Conservation (phyloP, 345 rosid species). For the Euphorbia peplus region DNA sequence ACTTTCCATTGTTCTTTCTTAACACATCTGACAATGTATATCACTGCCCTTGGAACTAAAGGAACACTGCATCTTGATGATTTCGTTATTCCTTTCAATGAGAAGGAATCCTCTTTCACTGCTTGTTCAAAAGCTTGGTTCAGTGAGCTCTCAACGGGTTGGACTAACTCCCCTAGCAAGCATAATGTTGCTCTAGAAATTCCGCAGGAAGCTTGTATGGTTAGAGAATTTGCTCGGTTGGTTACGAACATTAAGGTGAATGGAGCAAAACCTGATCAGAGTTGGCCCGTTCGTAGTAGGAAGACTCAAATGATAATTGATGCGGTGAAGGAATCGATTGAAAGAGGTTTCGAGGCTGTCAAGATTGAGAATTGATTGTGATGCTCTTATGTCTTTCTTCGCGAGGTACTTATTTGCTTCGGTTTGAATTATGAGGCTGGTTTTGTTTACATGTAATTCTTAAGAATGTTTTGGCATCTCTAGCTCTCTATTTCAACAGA, state of each 20-base stretch:
- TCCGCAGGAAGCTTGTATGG: slow-evolving; percentile 83
- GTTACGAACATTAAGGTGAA: slow-evolving; percentile 44
- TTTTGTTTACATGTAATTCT: neutral
- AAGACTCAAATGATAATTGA: slow-evolving; percentile 70
- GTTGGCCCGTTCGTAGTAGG: slow-evolving; percentile 63
- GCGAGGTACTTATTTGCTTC: too few species aligned
- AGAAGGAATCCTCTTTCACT: slow-evolving; percentile 53
- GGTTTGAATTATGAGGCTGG: neutral
- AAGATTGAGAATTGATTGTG: slow-evolving; percentile 20
- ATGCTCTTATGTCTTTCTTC: neutral
- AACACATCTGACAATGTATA: slow-evolving; percentile 62
- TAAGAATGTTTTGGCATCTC: neutral
- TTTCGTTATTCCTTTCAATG: slow-evolving; percentile 58
- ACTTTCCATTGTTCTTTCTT: slow-evolving; percentile 74
- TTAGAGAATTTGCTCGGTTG: slow-evolving; percentile 64
- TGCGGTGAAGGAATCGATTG: slow-evolving; percentile 63
- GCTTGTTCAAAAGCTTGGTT: slow-evolving; percentile 45
- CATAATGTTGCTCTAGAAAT: slow-evolving; percentile 43
- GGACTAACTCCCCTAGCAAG: slow-evolving; percentile 39
- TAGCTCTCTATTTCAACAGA: too few species aligned
- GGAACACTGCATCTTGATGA: slow-evolving; percentile 65
- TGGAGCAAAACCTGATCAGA: slow-evolving; percentile 59
- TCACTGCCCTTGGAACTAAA: slow-evolving; percentile 62
- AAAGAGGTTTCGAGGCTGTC: slow-evolving; percentile 46
- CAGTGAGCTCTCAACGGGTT: slow-evolving; percentile 44